A percentile compares a stretch with the other conserved stretches of the same genome.
These are phyloP conservation scores for Sporothrix dimorphospora DNA, from an alignment of 2,329 filamentous ascomycete genomes.

Conservation along the genomic window DNA sequence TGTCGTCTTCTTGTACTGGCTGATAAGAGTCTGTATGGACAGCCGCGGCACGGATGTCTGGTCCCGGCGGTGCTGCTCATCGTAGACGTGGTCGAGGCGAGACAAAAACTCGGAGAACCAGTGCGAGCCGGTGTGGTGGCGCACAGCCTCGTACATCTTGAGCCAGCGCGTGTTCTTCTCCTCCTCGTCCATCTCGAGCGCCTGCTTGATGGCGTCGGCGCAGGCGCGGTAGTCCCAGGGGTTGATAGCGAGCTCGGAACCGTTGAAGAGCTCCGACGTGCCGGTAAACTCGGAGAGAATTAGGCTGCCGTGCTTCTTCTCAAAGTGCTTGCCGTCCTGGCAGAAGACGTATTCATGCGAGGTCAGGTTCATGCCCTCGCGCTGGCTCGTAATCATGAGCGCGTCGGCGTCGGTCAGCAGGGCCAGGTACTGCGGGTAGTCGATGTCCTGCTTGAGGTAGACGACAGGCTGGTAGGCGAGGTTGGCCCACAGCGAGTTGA, in stretches of 20 bases:
- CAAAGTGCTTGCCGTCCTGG: constrained; percentile 75
- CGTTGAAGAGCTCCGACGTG: constrained; percentile 81
- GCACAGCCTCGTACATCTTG: constrained; percentile 72
- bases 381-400: constrained; percentile 91
- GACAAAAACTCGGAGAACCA: constrained; percentile 81
- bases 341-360: constrained; percentile 93
- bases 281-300: constrained; percentile 96
- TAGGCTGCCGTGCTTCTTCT: constrained; percentile 83
- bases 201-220: constrained; percentile 80
- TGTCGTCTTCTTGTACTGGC: constrained; percentile 67
- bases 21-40: constrained; percentile 65
- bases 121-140: constrained; percentile 78
- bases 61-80: constrained; percentile 82
- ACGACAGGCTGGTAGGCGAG: constrained; percentile 90
- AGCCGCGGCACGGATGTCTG: constrained; percentile 85
- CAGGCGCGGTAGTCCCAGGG: constrained; percentile 94
- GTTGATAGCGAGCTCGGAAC: constrained; percentile 82
- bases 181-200: constrained; percentile 75
- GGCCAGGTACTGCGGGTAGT: constrained; percentile 90
- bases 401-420: constrained; percentile 87
- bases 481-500: constrained; percentile 89
- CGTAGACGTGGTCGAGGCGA: constrained; percentile 73
- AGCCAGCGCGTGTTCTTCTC: constrained; percentile 78
- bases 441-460: constrained; percentile 93
- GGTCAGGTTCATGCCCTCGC: constrained; percentile 96